phyloP scores from a whole-genome alignment of 1,284 basidiomycete species.

The Ustilago curta region DNA sequence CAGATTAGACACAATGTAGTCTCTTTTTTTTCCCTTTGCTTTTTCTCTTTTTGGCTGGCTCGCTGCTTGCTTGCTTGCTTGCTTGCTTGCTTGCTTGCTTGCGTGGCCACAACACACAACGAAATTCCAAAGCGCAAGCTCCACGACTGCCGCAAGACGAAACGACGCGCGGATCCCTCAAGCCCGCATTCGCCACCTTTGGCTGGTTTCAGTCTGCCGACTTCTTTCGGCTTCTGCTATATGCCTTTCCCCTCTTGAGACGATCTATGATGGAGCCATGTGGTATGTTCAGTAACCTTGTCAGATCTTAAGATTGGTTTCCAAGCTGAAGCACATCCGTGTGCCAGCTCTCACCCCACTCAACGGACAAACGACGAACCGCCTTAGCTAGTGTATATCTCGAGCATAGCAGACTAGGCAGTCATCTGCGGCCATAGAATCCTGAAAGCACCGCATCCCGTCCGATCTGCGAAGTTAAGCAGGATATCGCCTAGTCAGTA shows the following conservation, averaged over 20 bases:
- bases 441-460: constrained; percentile 83
- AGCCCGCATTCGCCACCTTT: constrained; percentile 1
- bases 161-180: constrained; percentile 8
- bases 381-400: too few species aligned
- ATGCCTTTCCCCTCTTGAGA: background rate
- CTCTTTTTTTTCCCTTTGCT: too few species aligned
- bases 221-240: constrained; percentile 30
- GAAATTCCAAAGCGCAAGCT: constrained; percentile 16
- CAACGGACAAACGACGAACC: too few species aligned
- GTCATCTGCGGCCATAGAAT: constrained; percentile 80
- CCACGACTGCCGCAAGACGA: background rate
- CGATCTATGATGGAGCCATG: background rate
- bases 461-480: constrained; percentile 84
- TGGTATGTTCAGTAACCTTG: too few species aligned
- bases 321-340: too few species aligned
- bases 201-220: constrained; percentile 12
- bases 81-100: constrained; percentile 1
- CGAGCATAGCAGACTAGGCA: too few species aligned
- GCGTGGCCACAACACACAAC: background rate
- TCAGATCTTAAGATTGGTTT: too few species aligned
- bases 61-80: constrained; percentile 1
- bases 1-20: constrained; percentile 1
- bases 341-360: too few species aligned
- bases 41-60: constrained; percentile 3
- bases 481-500: constrained; percentile 83